These are phyloP conservation scores for Graphilbum fragrans DNA, from an alignment of 2,329 filamentous ascomycete genomes.

Conservation along the genomic window DNA sequence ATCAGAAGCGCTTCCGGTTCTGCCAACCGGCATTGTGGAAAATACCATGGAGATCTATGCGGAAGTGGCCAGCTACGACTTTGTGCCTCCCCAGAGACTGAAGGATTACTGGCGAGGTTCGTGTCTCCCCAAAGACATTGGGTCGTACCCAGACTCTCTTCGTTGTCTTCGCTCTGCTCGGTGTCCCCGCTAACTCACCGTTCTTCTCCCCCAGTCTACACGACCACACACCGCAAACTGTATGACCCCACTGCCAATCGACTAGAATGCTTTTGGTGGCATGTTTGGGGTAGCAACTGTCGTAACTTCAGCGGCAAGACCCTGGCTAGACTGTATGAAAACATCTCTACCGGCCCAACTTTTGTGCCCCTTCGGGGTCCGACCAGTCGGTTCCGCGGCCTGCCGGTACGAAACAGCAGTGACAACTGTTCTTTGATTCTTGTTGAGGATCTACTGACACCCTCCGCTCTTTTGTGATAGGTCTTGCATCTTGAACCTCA, in stretches of 20 bases:
- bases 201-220: constrained; percentile 34
- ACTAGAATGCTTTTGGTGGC: constrained; percentile 55
- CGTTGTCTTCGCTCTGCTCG: background rate
- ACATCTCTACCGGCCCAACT: constrained; percentile 45
- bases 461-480: too few species aligned
- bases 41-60: constrained; percentile 40
- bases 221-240: constrained; percentile 44
- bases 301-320: constrained; percentile 37
- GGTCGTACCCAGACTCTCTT: background rate
- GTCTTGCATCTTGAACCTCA: too few species aligned
- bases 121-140: background rate
- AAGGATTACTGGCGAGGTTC: constrained; percentile 45
- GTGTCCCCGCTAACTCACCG: background rate
- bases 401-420: too few species aligned
- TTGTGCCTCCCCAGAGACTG: constrained; percentile 39
- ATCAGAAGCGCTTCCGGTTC: constrained; percentile 23
- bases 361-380: constrained; percentile 42
- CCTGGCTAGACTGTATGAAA: constrained; percentile 42
- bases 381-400: constrained; percentile 38
- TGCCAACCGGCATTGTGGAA: constrained; percentile 45
- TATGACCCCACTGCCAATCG: constrained; percentile 50
- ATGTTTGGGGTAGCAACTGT: constrained; percentile 49
- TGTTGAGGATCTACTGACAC: too few species aligned
- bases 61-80: constrained; percentile 38
- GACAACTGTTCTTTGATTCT: too few species aligned